Percentiles rank a stretch among this genome's conserved stretches.
Conservation (phyloP, 352 stramenopile species). For the Paralagenidium karlingii region DNA sequence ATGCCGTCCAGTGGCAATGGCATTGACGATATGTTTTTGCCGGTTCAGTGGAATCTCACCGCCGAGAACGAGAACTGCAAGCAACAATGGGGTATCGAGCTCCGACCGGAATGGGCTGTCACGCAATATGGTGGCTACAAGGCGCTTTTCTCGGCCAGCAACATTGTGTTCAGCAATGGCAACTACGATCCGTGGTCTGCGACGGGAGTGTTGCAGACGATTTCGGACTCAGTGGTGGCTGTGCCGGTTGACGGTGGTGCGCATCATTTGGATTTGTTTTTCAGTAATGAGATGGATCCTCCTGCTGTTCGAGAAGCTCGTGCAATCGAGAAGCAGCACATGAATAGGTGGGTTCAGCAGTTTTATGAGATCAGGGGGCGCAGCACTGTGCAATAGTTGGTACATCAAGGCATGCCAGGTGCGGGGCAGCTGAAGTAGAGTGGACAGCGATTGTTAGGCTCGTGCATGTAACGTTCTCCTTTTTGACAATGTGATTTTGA, state of each 20-base stretch:
- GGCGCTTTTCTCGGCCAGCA: conserved; percentile 57
- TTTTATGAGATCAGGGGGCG: conserved; percentile 34
- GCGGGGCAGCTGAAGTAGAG: too few species aligned
- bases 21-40: conserved; percentile 82
- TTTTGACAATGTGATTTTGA: too few species aligned
- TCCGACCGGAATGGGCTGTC: conserved; percentile 48
- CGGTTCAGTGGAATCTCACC: conserved; percentile 43
- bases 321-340: conserved; percentile 56
- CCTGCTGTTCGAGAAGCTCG: conserved; percentile 51
- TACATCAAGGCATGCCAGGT: too few species aligned
- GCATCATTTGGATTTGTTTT: conserved; percentile 90
- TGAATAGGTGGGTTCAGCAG: conserved; percentile 69
- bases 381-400: too few species aligned
- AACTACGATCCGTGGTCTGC: conserved; percentile 89
- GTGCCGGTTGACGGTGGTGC: conserved; percentile 59
- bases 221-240: conserved; percentile 55
- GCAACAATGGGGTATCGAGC: conserved; percentile 39
- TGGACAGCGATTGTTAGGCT: too few species aligned
- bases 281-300: conserved; percentile 76
- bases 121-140: conserved; percentile 64
- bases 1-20: conserved; percentile 49
- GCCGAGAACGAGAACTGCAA: conserved; percentile 49
- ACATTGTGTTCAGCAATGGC: conserved; percentile 94
- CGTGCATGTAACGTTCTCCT: too few species aligned
- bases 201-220: conserved; percentile 66